Conservation (phyloP, 306 rosid genomes). For the Glycine tomentella region DNA sequence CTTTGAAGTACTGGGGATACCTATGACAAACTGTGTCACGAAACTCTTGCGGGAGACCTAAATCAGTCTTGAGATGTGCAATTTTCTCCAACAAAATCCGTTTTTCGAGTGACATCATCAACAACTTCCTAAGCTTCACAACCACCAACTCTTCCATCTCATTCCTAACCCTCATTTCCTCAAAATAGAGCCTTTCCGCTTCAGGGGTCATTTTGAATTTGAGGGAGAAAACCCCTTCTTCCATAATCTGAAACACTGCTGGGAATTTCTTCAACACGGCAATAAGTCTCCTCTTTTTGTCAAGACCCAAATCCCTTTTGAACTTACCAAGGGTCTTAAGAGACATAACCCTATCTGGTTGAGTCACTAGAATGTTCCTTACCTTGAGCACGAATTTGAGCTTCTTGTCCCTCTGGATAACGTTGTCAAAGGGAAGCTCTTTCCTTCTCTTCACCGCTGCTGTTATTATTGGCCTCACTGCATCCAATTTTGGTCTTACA, state of each 20-base stretch:
- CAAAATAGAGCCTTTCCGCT: conserved; percentile 19
- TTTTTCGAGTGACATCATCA: conserved; percentile 23
- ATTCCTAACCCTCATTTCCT: conserved; percentile 17
- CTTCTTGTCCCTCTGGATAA: conserved; percentile 30
- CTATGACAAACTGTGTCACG: conserved; percentile 30
- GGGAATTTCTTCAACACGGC: conserved; percentile 17
- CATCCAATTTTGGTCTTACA: background rate
- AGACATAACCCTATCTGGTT: conserved; percentile 23
- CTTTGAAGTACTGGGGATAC: conserved; percentile 32
- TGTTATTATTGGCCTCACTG: background rate
- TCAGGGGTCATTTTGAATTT: conserved; percentile 23
- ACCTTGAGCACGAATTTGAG: conserved; percentile 18
- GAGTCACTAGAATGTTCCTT: conserved; percentile 20
- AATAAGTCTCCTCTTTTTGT: conserved; percentile 12
- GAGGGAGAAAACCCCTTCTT: conserved; percentile 27
- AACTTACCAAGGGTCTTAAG: background rate
- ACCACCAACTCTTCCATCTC: conserved; percentile 20
- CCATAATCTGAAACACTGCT: conserved; percentile 26
- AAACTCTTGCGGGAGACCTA: background rate
- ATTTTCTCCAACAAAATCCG: conserved; percentile 25
- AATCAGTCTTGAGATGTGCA: conserved; percentile 13
- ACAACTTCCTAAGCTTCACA: conserved; percentile 4
- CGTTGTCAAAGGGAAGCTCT: conserved; percentile 23
- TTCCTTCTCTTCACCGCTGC: conserved; percentile 31
- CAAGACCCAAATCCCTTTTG: conserved; percentile 29